Percentiles rank a stretch among this genome's conserved stretches.
Conservation (phyloP, 305 asterid genomes). For the Plantago lanceolata region DNA sequence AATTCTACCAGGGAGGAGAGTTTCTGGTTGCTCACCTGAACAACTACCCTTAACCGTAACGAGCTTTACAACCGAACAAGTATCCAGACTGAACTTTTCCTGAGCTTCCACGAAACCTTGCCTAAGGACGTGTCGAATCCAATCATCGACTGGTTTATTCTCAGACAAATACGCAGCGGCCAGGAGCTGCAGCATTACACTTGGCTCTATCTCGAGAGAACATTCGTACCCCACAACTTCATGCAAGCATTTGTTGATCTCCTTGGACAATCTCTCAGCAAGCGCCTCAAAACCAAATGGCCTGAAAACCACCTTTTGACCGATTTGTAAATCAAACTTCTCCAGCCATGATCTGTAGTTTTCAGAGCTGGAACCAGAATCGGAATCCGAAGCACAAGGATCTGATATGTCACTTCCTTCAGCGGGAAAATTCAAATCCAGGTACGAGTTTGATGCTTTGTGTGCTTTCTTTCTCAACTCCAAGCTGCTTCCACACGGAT, state of each 20-base stretch:
- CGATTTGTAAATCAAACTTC: slow-evolving; percentile 40
- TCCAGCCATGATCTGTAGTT: slow-evolving; percentile 53
- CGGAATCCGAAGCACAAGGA: slow-evolving; percentile 27
- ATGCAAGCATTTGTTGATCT: slow-evolving; percentile 37
- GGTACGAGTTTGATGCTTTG: slow-evolving; percentile 33
- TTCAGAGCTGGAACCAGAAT: slow-evolving; percentile 39
- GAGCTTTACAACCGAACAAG: slow-evolving; percentile 51
- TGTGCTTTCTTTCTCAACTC: slow-evolving; percentile 46
- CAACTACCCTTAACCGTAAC: slow-evolving; percentile 30
- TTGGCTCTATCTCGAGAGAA: slow-evolving; percentile 54
- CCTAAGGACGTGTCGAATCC: slow-evolving; percentile 51
- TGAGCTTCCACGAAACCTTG: slow-evolving; percentile 51
- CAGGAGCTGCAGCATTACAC: slow-evolving; percentile 54
- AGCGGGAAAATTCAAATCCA: slow-evolving; percentile 70
- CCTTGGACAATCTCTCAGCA: slow-evolving; percentile 35
- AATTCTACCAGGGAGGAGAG: slow-evolving; percentile 54
- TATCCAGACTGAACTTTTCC: slow-evolving; percentile 43
- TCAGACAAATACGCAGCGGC: slow-evolving; percentile 50
- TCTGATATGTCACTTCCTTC: slow-evolving; percentile 42
- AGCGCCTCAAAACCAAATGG: slow-evolving; percentile 42
- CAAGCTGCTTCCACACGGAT: slow-evolving; percentile 26
- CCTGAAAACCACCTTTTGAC: slow-evolving; percentile 42
- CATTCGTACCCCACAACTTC: slow-evolving; percentile 39
- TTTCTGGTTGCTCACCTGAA: slow-evolving; percentile 27
- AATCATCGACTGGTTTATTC: slow-evolving; percentile 43